These are phyloP conservation scores for Lenzites betulinus DNA, from an alignment of 768 basidiomycete species.

Conservation along the genomic window DNA sequence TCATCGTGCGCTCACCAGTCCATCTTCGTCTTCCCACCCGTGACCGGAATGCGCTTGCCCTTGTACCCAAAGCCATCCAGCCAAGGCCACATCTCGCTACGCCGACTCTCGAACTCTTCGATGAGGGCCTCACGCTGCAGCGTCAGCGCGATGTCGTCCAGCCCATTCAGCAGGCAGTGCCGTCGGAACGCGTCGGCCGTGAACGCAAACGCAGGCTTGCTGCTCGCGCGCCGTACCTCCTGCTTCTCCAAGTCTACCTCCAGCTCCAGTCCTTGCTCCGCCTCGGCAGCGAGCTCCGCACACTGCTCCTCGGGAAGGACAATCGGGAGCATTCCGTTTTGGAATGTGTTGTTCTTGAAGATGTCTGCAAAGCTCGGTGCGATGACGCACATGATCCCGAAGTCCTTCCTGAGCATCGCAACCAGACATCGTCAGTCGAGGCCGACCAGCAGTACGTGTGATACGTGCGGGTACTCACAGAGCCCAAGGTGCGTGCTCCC, in stretches of 20 bases:
- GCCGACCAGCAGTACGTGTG: too few species aligned
- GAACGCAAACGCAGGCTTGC: slow-evolving; percentile 74
- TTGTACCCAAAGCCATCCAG: slow-evolving; percentile 93
- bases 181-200: slow-evolving; percentile 86
- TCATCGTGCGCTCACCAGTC: slow-evolving; percentile 83
- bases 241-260: slow-evolving; percentile 63
- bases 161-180: slow-evolving; percentile 91
- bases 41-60: slow-evolving; percentile 70
- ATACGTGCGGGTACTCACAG: slow-evolving; percentile 35
- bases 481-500: slow-evolving; percentile 65
- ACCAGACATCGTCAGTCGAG: background rate
- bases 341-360: slow-evolving; percentile 62
- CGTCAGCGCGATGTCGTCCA: slow-evolving; percentile 96
- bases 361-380: slow-evolving; percentile 66
- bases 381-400: slow-evolving; percentile 64
- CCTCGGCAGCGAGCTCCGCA: slow-evolving; percentile 52
- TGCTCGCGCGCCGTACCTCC: slow-evolving; percentile 61
- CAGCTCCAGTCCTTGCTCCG: slow-evolving; percentile 50
- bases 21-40: slow-evolving; percentile 50
- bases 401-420: slow-evolving; percentile 47
- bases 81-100: slow-evolving; percentile 90
- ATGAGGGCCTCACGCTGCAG: slow-evolving; percentile 79
- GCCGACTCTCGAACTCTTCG: slow-evolving; percentile 71
- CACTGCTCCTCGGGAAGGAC: slow-evolving; percentile 51
- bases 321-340: slow-evolving; percentile 66